Conservation (phyloP, 805 yeast genomes). For the Yarrowia sp. region DNA sequence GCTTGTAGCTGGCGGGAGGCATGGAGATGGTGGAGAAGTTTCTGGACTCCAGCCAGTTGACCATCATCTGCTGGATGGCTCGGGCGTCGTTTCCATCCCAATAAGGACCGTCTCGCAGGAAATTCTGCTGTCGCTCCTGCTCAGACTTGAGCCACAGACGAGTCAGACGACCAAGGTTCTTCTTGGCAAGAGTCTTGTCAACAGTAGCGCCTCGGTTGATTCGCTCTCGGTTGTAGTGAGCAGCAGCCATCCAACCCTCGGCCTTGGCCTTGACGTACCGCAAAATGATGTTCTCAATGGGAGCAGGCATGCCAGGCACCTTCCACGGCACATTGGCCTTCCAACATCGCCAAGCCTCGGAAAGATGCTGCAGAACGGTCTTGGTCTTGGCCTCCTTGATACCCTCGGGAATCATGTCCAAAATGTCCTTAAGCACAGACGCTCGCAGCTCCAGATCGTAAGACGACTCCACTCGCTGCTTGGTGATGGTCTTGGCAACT, state of each 20-base stretch:
- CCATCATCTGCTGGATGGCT: slow-evolving; percentile 82
- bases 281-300: slow-evolving; percentile 83
- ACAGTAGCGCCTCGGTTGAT: slow-evolving; percentile 88
- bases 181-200: slow-evolving; percentile 92
- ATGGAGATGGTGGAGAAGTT: slow-evolving; percentile 88
- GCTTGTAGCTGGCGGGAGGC: slow-evolving; percentile 90
- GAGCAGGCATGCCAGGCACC: slow-evolving; percentile 94
- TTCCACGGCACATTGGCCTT: slow-evolving; percentile 98
- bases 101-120: slow-evolving; percentile 86
- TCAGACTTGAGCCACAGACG: slow-evolving; percentile 92
- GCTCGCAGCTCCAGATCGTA: slow-evolving; percentile 93
- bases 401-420: slow-evolving; percentile 97
- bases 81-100: slow-evolving; percentile 89
- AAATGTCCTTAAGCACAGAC: slow-evolving; percentile 91
- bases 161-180: slow-evolving; percentile 89
- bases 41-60: slow-evolving; percentile 86
- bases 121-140: slow-evolving; percentile 83
- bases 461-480: slow-evolving; percentile 93
- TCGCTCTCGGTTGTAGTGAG: slow-evolving; percentile 90
- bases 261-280: slow-evolving; percentile 94
- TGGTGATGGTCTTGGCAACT: slow-evolving; percentile 90
- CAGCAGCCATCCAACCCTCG: slow-evolving; percentile 94
- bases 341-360: slow-evolving; percentile 99
- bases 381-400: slow-evolving; percentile 85
- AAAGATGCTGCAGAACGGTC: slow-evolving; percentile 87